Base-by-base conservation (phyloP, 805 yeast genomes). In the Kurtzmaniella fragi region DNA sequence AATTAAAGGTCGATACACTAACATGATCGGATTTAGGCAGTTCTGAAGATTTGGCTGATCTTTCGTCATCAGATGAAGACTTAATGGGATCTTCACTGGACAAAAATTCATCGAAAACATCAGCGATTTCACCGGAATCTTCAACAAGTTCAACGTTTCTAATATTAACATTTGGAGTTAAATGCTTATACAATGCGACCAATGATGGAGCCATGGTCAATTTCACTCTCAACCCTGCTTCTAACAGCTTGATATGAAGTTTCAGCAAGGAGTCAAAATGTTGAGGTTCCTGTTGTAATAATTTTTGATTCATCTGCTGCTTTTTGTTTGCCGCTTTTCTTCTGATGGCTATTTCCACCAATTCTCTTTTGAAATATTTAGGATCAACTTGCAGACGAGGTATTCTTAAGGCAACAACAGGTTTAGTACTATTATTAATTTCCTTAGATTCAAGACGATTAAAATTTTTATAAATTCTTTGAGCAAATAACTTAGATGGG, bases 221-320 rank as follows among this genome's bases (percentile, higher is more conserved):
- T 34, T 76, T 64, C 2, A 76, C 69, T 40, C 69, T 64, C 4
- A 78, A 64, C 14, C 75, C 77, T 2, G 78, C 76, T 28, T 77
- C 76, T 15, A 76, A 52, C 10, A 77, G 75, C 42, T 63, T 67
- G 10, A 63, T 49, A 40, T 67, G 71, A 16, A 64, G 53, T 40
- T 66, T 67, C 13, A 28, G 26, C 28, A 29, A 28, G 0, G 62
- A 49, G 27, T 47, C 50, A 20, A 20, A 20, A 20, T 20, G 31
- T 32, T 5, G 47, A n/a, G 23, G 25, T 7, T 12, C 13, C 25
- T 12, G 20, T 25, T 16, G 25, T 14, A 32, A 10, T 12, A 31
- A 13, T 27, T 39, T 2, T 17, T 25, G 43, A n/a, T 42, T 41
- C 25, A 32, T 45, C 20, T 37, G 29, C 4, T 31, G 23, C 31